Base-by-base conservation (phyloP, 805 yeast genomes). In the Yamadazyma laniorum region DNA sequence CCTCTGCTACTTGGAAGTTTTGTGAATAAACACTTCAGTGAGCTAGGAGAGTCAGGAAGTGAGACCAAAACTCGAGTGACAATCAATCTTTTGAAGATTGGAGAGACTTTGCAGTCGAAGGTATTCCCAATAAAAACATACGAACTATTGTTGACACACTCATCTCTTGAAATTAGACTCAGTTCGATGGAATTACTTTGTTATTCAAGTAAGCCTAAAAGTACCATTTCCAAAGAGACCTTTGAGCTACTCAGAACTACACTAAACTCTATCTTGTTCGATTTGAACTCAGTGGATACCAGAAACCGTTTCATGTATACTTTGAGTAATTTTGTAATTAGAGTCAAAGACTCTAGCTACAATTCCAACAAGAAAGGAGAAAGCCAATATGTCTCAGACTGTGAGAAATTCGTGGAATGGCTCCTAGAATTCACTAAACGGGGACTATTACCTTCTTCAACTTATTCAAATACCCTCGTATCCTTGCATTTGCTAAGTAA, bases 331-430 rank as follows among this genome's bases (percentile, higher is more conserved):
- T 80, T 89, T 45, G 53, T 87, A 9, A 57, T 71, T 6, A 67
- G 96, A 48, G 58, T 85, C 13, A 72, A 85, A 47, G 93, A 83
- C 37, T 84, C 90, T 0, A 60, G 82, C 1, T 79, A 82, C 54
- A 74, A 80, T 0, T 15, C 42, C 34, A 61, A 67, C 0, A 56
- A 52, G n/a, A 73, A 74, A 40, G 30, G 29, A 7, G 41, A 47
- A 6, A 38, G 7, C 12, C 18, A 35, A 3, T 3, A 11, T n/a
- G 29, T 29, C 1, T 15, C n/a, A 16, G 25, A 33, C 6, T 19
- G 33, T 11, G 15, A 22, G 44, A 6, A 56, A 35, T 77, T 71
- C 55, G 63, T 25, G 50, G 32, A 13, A 44, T 79, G 39, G 61
- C 64, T 36, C 82, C 87, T 7, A 80, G 82, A 2, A 74, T 7